phyloP scores from a whole-genome alignment of 2,329 filamentous ascomycete species.

The Verticillium albo-atrum region DNA sequence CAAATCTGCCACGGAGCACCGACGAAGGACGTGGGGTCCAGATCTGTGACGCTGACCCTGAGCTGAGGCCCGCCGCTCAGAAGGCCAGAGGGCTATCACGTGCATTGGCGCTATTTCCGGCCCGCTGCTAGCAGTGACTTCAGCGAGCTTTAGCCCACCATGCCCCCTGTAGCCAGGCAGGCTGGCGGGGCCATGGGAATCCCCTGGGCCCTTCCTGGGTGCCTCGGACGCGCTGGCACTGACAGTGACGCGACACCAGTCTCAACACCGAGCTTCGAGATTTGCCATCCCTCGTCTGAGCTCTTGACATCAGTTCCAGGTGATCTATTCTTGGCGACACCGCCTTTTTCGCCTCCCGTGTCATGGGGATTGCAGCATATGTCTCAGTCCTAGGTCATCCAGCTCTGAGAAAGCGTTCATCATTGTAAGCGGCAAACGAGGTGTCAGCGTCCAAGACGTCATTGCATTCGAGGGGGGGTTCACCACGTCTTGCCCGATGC shows the following conservation, averaged over 20 bases:
- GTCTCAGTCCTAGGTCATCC: neutral
- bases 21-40: no score
- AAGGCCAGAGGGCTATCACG: constrained; percentile 6
- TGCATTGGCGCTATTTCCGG: constrained; percentile 5
- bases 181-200: neutral
- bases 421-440: neutral
- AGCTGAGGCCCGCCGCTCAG: no score
- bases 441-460: neutral
- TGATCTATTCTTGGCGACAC: neutral
- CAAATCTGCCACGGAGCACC: neutral
- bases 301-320: neutral
- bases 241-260: neutral
- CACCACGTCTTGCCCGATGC: neutral
- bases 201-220: neutral
- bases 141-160: neutral
- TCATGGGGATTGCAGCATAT: neutral
- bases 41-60: no score
- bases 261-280: neutral
- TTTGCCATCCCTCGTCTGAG: neutral
- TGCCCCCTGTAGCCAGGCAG: neutral
- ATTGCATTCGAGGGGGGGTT: neutral
- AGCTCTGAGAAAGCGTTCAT: neutral
- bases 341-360: neutral
- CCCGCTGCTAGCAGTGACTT: neutral
- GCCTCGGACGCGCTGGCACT: neutral